Evolutionary conservation across 768 basidiomycete genomes (phyloP), one percentile per base, ranked within the genome.

Genomic region (Amanita phalloides): DNA sequence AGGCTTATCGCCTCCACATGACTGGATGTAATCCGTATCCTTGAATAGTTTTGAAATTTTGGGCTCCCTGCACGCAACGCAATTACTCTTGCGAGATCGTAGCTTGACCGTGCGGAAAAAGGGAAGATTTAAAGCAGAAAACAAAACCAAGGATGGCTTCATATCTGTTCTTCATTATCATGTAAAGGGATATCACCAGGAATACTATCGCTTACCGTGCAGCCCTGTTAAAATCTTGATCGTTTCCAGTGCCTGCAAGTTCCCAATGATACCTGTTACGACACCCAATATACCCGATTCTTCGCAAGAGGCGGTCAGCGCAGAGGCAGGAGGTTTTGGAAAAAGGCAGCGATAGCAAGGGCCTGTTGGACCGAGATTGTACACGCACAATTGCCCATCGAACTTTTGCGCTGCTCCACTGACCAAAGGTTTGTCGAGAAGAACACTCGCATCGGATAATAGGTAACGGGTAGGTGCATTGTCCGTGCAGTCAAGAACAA

Each of bases 341-440:
- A 93, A 98, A 39, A 98, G 66, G 63, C 96, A 98, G 13, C 96
- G 78, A 66, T 95, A 97, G 66, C 96, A 99, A 0, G 93, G 94
- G 1, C 91, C 84, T 26, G 77, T 67, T 17, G 69, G 65, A 5
- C 75, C 79, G 3, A 83, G 66, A 61, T 90, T 89, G 63, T 89
- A 92, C 11, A 78, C 71, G 59, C 79, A 84, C 4, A 92, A 72
- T 62, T 91, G 90, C 0, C 90, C 90, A 54, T 90, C 88, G 58
- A 76, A 85, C 58, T 79, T 79, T 61, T 90, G 90, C 0, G 96
- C 96, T 1, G 94, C 96, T 6, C 95, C 95, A 53, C 88, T 90
- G 35, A 98, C 84, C 36, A 98, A 82, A 11, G 90, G 86, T 44
- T 82, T 88, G n/a, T 70, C 67, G 1, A 93, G 75, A 1, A 69